Evolutionary conservation across 257 asterid genomes (phyloP), one percentile per base, ranked within the genome.

Genomic region (Euphrasia confusa): DNA sequence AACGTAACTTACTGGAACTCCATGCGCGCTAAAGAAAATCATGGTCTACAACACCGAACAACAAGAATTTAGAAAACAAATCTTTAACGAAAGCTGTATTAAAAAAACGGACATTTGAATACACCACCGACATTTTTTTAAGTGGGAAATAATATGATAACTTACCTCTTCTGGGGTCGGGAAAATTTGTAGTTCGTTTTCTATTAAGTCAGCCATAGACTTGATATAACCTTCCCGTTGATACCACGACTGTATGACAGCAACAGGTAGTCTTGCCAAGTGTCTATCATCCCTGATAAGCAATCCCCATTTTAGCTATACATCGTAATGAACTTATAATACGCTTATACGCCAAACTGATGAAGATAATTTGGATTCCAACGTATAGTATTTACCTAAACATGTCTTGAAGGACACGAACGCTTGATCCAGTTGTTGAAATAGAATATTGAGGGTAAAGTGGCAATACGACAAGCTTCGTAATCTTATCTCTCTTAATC

Each of bases 11-110:
- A 89, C 89, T 2, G 99, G 96, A 67, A 89, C 99, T 39, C 99
- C 97, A 61, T 89, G 99, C 53, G 99, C 97, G 32, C 99, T 92
- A 74, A 92, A 92, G 84, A 92, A 92, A 66, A 89, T 72, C 91
- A 86, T 83, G 32, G 87, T 85, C 99, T 89, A 64, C 53, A 62
- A 57, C 6, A 65, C 37, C 69, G 35, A 53, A 62, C 47, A 61
- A 48, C 60, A 18, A 57, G 26, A 12, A 10, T 6, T 44, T 44
- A 12, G 15, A 15, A 54, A 45, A 45, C 50, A 45, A 11, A 5
- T 33, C 7, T 33, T 33, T 33, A 33, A 10, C 39, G 1, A 33
- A 33, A 33, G 7, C 0, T 1, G 0, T 5, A 33, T 33, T n/a
- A n/a, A 7, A 35, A 35, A 35, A 35, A 35, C 2, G 40, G 40